Evolutionary conservation across 164 flowering plant species (phyloP).

Genomic region (Euptelea pleiosperma): DNA sequence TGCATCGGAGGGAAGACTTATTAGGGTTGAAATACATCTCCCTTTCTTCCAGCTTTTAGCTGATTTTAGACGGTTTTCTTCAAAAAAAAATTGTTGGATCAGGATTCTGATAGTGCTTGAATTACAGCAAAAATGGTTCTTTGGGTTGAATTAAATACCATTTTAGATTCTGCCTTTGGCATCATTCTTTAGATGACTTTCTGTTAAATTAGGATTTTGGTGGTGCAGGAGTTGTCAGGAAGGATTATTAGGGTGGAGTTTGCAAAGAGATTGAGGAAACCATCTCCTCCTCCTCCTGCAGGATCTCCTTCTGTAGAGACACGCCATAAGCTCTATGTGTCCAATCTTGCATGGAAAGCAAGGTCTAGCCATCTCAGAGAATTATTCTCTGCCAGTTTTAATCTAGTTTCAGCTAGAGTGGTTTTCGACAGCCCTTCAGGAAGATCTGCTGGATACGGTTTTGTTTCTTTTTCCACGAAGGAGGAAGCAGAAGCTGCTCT

Average conservation of each 20-base stretch:
- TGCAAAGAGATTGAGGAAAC: conserved; percentile 66
- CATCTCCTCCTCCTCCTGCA: conserved; percentile 43
- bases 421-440: conserved; percentile 62
- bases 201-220: not conserved
- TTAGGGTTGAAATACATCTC: too few species aligned
- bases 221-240: conserved; percentile 71
- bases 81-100: too few species aligned
- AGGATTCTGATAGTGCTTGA: not conserved
- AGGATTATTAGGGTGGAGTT: conserved; percentile 66
- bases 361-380: conserved; percentile 74
- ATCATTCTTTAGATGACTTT: not conserved
- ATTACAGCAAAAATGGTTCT: not conserved
- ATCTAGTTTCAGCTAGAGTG: conserved; percentile 67
- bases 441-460: conserved; percentile 82
- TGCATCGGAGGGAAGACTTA: too few species aligned
- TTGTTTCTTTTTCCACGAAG: conserved; percentile 70
- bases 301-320: conserved; percentile 43
- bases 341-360: conserved; percentile 88
- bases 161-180: not conserved
- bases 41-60: too few species aligned
- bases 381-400: conserved; percentile 47
- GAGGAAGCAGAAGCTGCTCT: conserved; percentile 88
- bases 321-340: conserved; percentile 62
- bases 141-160: too few species aligned
- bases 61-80: too few species aligned